Percentiles rank a stretch among this genome's conserved stretches.
These are phyloP conservation scores for Rubia tinctorum DNA, from an alignment of 305 asterid species.

Conservation along the genomic window DNA sequence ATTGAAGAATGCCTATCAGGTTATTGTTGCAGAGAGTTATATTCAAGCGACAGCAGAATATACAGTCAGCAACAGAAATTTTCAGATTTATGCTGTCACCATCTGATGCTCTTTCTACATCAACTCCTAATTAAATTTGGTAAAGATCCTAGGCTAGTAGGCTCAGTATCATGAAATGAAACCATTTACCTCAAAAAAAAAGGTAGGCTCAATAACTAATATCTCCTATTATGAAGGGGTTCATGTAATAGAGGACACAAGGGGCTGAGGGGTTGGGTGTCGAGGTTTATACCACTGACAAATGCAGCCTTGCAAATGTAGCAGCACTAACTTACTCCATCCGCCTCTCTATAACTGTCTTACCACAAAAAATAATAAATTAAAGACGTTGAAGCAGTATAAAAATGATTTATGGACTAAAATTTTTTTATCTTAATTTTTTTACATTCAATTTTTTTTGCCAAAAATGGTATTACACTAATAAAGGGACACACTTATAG, in stretches of 20 bases:
- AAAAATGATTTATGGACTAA: too few species aligned
- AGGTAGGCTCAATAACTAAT: background rate
- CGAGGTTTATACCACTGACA: background rate
- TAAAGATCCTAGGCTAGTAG: slow-evolving; percentile 1
- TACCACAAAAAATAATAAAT: too few species aligned
- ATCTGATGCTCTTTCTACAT: background rate
- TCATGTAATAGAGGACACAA: background rate
- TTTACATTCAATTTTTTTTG: too few species aligned
- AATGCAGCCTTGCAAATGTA: background rate
- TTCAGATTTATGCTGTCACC: background rate
- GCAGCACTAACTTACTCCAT: background rate
- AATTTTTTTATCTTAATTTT: too few species aligned
- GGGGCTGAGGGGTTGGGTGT: background rate
- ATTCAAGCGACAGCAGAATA: background rate
- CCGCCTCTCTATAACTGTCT: too few species aligned
- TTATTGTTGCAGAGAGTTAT: background rate
- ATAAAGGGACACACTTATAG: too few species aligned
- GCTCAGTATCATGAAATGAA: background rate
- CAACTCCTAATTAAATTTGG: background rate
- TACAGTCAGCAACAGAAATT: background rate
- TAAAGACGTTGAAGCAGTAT: too few species aligned
- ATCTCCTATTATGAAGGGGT: background rate
- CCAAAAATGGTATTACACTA: too few species aligned
- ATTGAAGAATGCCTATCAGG: background rate
- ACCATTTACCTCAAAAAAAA: too few species aligned